Conservation (phyloP, 495 filamentous ascomycete genomes). For the Clavariopsis aquatica region DNA sequence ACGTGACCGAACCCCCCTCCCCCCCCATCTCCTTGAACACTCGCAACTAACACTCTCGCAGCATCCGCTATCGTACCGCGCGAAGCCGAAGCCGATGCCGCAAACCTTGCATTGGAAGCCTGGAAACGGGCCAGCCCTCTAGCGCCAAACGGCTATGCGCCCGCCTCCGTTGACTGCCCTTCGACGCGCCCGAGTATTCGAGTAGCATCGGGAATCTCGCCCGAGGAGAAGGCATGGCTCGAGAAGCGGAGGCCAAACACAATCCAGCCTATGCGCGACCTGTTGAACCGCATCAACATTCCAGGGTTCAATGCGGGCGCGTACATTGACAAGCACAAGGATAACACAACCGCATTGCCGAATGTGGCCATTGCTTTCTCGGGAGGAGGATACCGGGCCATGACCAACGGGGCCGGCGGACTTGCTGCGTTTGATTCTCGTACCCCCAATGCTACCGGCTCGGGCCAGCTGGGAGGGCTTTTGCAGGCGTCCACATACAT, state of each 20-base stretch:
- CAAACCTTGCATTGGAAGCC: constrained; percentile 7
- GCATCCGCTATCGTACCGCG: constrained; percentile 14
- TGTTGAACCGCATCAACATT: constrained; percentile 73
- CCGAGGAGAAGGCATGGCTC: constrained; percentile 71
- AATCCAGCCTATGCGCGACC: constrained; percentile 66
- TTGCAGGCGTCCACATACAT: constrained; percentile 85
- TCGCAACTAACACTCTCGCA: constrained; percentile 9
- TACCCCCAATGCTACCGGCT: constrained; percentile 62
- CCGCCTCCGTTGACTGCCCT: constrained; percentile 43
- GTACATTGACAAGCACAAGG: constrained; percentile 63
- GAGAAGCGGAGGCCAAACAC: constrained; percentile 58
- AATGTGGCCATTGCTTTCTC: constrained; percentile 66
- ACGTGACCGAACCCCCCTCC: background rate
- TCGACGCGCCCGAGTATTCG: constrained; percentile 55
- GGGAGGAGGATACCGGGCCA: constrained; percentile 78
- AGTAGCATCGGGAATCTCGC: constrained; percentile 59
- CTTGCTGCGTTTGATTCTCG: constrained; percentile 82
- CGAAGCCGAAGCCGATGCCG: background rate
- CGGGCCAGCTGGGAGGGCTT: constrained; percentile 78
- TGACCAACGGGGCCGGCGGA: constrained; percentile 87
- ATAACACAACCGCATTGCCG: constrained; percentile 61
- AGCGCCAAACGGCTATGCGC: constrained; percentile 47
- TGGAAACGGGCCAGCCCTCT: constrained; percentile 39
- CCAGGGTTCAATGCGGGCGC: constrained; percentile 69
- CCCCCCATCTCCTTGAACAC: background rate